These are phyloP conservation scores for Kodamaea leandrae DNA, from an alignment of 805 yeast species.

Conservation along the genomic window DNA sequence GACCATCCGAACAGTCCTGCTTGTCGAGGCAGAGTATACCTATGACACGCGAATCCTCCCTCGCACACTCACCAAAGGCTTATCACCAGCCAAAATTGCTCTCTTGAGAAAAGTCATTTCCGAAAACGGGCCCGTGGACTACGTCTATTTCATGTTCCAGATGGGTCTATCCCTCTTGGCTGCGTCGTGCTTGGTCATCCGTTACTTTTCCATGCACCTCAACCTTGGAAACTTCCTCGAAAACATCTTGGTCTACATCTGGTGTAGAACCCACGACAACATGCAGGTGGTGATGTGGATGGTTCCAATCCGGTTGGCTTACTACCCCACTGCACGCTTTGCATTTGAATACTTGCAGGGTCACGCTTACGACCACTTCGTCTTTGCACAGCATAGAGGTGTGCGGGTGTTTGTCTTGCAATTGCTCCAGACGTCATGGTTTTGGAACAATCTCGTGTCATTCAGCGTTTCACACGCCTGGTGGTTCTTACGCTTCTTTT, in stretches of 20 bases:
- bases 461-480: constrained; percentile 28
- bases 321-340: constrained; percentile 14
- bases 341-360: neutral
- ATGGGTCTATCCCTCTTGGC: constrained; percentile 20
- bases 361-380: neutral
- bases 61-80: neutral
- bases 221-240: constrained; percentile 39
- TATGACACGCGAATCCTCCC: constrained; percentile 12
- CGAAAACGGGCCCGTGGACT: constrained; percentile 20
- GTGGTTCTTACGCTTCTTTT: constrained; percentile 29
- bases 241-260: constrained; percentile 40
- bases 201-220: constrained; percentile 12
- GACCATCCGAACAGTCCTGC: neutral
- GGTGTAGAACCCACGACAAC: constrained; percentile 47
- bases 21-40: neutral
- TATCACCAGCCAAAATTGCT: neutral
- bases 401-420: neutral
- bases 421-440: constrained; percentile 26
- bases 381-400: neutral
- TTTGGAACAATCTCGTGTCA: constrained; percentile 10
- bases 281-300: constrained; percentile 40
- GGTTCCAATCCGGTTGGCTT: constrained; percentile 39
- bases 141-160: constrained; percentile 26
- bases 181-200: neutral
- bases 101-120: neutral